Evolutionary conservation across 306 rosid genomes (phyloP).

Genomic region (Vicia faba): DNA sequence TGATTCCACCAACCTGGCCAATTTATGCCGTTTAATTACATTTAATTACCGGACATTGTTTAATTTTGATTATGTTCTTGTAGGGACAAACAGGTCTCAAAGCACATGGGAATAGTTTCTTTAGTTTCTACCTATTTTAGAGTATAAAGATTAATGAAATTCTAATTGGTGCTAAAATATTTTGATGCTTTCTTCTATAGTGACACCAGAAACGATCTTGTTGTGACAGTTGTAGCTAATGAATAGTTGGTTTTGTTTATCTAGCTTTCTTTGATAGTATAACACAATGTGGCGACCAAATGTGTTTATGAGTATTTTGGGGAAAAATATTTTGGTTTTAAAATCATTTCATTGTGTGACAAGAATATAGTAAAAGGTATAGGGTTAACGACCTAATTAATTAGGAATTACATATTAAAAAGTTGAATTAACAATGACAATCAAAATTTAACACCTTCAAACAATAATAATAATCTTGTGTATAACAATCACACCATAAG

Average conservation of each 20-base stretch:
- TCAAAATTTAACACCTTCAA: no score
- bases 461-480: no score
- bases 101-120: conserved; percentile 59
- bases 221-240: conserved; percentile 29
- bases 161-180: conserved; percentile 17
- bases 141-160: conserved; percentile 22
- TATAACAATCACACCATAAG: no score
- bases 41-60: conserved; percentile 37
- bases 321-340: no score
- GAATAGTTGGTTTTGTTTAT: background rate
- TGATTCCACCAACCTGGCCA: conserved; percentile 68
- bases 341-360: no score
- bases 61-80: conserved; percentile 41
- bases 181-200: conserved; percentile 11
- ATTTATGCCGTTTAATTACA: conserved; percentile 41
- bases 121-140: conserved; percentile 17
- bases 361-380: no score
- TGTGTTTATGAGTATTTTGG: no score
- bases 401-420: no score
- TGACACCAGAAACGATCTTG: conserved; percentile 34
- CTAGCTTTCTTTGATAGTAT: background rate
- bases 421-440: no score
- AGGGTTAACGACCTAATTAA: no score
- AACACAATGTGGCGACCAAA: background rate
- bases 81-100: conserved; percentile 45